Conservation (phyloP, 371 early-diverging fungal genomes). For the Blakeslea trispora region DNA sequence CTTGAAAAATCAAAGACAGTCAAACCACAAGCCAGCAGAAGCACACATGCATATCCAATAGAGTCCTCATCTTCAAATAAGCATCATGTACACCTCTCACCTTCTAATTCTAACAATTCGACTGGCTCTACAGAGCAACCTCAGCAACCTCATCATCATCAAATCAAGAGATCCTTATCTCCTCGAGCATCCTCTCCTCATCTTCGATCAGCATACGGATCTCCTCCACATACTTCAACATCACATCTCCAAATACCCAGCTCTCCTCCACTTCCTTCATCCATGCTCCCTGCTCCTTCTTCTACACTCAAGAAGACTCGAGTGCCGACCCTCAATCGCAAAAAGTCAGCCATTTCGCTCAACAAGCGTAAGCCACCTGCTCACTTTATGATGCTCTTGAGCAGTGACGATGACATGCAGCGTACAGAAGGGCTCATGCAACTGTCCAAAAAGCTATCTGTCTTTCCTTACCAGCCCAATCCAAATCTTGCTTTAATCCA, state of each 20-base stretch:
- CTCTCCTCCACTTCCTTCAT: slow-evolving; percentile 28
- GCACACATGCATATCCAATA: slow-evolving; percentile 29
- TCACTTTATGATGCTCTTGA: slow-evolving; percentile 34
- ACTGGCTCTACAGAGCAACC: slow-evolving; percentile 18
- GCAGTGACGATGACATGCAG: slow-evolving; percentile 31
- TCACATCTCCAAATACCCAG: slow-evolving; percentile 50
- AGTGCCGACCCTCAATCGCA: slow-evolving; percentile 35
- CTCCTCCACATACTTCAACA: slow-evolving; percentile 65
- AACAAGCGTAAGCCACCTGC: slow-evolving; percentile 32
- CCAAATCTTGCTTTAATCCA: slow-evolving; percentile 25
- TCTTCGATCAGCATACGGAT: slow-evolving; percentile 77
- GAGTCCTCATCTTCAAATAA: slow-evolving; percentile 35
- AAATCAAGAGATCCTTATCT: slow-evolving; percentile 27
- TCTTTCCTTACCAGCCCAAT: slow-evolving; percentile 19
- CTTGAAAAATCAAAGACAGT: slow-evolving; percentile 34
- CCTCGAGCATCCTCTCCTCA: slow-evolving; percentile 86
- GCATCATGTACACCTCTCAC: slow-evolving; percentile 31
- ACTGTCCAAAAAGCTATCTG: slow-evolving; percentile 33
- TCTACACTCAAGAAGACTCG: slow-evolving; percentile 35
- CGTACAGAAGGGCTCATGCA: slow-evolving; percentile 35
- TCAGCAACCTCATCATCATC: too few relatives aligned
- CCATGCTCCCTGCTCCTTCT: slow-evolving; percentile 22
- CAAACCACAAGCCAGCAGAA: slow-evolving; percentile 5
- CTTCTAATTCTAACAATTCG: slow-evolving; percentile 37
- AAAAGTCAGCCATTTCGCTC: slow-evolving; percentile 38